Evolutionary conservation across 257 asterid genomes (phyloP), one percentile per base, ranked within the genome.

Genomic region (Petrea volubilis): DNA sequence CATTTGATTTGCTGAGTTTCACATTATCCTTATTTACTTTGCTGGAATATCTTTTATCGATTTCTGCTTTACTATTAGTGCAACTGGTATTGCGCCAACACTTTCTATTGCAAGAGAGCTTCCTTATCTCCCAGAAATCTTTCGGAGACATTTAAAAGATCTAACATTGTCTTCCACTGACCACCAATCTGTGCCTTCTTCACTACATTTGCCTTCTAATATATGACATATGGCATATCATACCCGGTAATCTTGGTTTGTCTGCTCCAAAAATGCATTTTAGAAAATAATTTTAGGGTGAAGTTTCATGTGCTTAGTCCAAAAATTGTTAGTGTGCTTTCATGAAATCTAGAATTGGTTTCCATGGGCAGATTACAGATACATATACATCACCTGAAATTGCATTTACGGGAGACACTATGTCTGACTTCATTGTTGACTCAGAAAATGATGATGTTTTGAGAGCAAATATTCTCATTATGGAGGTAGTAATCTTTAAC

Each of bases 371-470:
- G 98, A 88, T 95, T 75, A 88, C 96, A 15, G 72, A 91, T 74
- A 84, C 96, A 56, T 75, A 68, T 25, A 79, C 90, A 38, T 50
- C 90, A 56, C 98, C 99, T 74, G 99, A 95, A 82, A 78, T 95
- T 71, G 98, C 98, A 24, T 95, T 95, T 74, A 91, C 98, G 0
- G 98, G 99, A 63, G 99, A 92, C 79, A 95, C 99, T 5, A 92
- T 76, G 87, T 88, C 97, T 40, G 97, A 95, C 77, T 95, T 91
- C 83, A 88, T 95, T 60, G 65, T 75, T n/a, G 97, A 95, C 74
- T 21, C 81, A 7, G 85, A 86, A 51, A 92, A 92, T 70, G 69
- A 69, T 38, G 98, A 95, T 80, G 94, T 80, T 68, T 81, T 95
- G 78, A 88, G 67, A 78, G 95, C 94, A 40, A 95, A 84, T 81